phyloP scores from a whole-genome alignment of 2,329 filamentous ascomycete species.

The Botrytis tulipae region DNA sequence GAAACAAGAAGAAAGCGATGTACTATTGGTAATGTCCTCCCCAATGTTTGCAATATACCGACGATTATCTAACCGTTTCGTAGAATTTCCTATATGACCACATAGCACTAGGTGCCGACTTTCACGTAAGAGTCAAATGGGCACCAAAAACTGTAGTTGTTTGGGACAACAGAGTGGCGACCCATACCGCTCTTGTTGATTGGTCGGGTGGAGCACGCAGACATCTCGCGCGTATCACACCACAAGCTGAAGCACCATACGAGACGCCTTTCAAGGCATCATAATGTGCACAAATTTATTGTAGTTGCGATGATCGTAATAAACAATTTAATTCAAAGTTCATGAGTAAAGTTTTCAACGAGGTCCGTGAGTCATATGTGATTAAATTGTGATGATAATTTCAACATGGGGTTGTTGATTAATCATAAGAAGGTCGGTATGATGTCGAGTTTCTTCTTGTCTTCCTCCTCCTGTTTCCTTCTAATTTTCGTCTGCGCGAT shows the following conservation, averaged over 20 bases:
- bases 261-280: conserved; percentile 60
- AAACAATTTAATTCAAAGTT: neutral
- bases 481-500: conserved; percentile 27
- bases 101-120: conserved; percentile 67
- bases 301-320: neutral
- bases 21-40: conserved; percentile 49
- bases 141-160: conserved; percentile 76
- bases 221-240: conserved; percentile 78
- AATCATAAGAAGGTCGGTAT: conserved; percentile 34
- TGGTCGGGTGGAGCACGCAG: conserved; percentile 77
- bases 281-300: neutral
- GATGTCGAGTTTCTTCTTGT: conserved; percentile 28
- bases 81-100: conserved; percentile 78
- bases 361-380: neutral
- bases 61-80: conserved; percentile 50
- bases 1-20: conserved; percentile 84
- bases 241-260: conserved; percentile 74
- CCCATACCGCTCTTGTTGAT: conserved; percentile 76
- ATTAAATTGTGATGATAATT: neutral
- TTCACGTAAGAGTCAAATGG: conserved; percentile 76
- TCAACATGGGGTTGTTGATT: neutral
- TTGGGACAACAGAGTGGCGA: conserved; percentile 81
- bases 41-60: neutral
- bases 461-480: conserved; percentile 29
- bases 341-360: neutral